phyloP scores from a whole-genome alignment of 2,329 filamentous ascomycete species.

The Cladosporium colombiae region DNA sequence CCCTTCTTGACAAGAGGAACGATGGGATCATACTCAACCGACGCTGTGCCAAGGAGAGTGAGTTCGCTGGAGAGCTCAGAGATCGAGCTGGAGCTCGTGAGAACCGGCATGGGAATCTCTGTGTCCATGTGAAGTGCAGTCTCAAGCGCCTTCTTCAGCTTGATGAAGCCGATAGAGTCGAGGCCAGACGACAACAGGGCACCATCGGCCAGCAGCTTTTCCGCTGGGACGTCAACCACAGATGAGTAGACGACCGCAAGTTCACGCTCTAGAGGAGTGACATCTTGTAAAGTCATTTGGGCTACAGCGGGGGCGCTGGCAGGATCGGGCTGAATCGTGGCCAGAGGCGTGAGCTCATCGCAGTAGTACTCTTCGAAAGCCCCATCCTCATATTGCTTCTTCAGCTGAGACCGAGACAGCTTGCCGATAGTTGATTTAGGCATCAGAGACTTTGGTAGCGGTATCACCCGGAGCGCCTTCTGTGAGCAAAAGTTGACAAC shows the following conservation, averaged over 20 bases:
- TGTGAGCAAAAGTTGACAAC: conserved; percentile 21
- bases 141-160: conserved; percentile 27
- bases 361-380: conserved; percentile 14
- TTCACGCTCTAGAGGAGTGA: conserved; percentile 18
- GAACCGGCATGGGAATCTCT: not conserved
- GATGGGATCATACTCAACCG: conserved; percentile 24
- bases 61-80: conserved; percentile 28
- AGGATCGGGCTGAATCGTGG: not conserved
- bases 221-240: conserved; percentile 22
- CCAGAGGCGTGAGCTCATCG: not conserved
- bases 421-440: conserved; percentile 31
- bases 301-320: not conserved
- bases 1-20: conserved; percentile 17
- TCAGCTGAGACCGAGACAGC: conserved; percentile 27
- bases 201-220: not conserved
- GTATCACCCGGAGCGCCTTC: conserved; percentile 25
- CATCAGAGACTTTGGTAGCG: conserved; percentile 25
- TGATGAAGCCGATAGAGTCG: conserved; percentile 24
- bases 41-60: conserved; percentile 32
- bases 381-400: conserved; percentile 14
- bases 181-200: conserved; percentile 23
- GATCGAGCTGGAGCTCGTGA: not conserved
- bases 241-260: conserved; percentile 13
- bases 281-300: conserved; percentile 6
- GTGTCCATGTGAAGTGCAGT: conserved; percentile 14